Conservation (phyloP, 345 rosid species). For the Sisymbrium altissimum region DNA sequence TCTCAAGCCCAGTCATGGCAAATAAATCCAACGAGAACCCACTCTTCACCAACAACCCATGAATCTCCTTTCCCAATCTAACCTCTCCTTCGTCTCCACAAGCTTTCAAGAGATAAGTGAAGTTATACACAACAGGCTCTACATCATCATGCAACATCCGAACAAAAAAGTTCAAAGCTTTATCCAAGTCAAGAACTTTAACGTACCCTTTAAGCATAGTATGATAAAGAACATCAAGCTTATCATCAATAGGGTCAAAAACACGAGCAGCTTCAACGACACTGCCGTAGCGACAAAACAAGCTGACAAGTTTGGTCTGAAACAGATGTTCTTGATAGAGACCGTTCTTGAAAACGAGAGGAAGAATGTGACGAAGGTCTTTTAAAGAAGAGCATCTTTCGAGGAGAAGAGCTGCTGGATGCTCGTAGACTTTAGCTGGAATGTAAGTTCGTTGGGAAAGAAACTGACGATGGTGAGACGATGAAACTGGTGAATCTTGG, state of each 20-base stretch:
- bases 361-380: background rate
- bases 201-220: background rate
- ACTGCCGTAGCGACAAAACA: background rate
- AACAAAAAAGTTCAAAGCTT: background rate
- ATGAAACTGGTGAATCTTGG: background rate
- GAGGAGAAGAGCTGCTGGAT: background rate
- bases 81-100: background rate
- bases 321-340: background rate
- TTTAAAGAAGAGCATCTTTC: background rate
- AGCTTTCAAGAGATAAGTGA: background rate
- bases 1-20: background rate
- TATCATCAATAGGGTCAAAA: background rate
- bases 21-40: background rate
- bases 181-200: background rate
- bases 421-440: slow-evolving; percentile 35
- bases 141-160: background rate
- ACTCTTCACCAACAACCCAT: background rate
- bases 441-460: slow-evolving; percentile 56
- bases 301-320: background rate
- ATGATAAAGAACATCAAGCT: background rate
- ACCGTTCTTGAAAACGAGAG: background rate
- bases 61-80: background rate
- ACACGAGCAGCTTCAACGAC: background rate
- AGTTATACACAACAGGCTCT: background rate
- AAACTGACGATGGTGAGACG: slow-evolving; percentile 32